Base-by-base conservation (phyloP, 192 early-diverging fungal genomes). In the Backusella westeae region DNA sequence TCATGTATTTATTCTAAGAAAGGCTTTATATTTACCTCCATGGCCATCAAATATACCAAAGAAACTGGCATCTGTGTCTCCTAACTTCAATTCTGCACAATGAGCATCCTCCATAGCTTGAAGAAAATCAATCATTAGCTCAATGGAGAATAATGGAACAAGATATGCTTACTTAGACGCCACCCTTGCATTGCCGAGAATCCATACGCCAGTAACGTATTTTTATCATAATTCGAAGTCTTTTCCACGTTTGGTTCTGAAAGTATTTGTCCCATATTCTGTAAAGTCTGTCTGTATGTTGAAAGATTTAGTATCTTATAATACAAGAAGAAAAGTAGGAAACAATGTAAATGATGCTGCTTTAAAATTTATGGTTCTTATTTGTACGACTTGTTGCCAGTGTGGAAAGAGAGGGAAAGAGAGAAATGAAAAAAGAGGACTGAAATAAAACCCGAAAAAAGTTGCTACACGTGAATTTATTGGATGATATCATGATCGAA, bases 21-120 rank as follows among this genome's bases (percentile, higher is more conserved):
- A 3, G 8, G 38, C 5, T 34, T n/a, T 41, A 39, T 39, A 76
- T 78, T 85, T 89, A 80, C 94, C 93, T 80, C 96, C 97, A 79
- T 99, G 97, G 5, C 97, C 97, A 81, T 99, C 97, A 83, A 92
- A 99, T 19, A 99, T 96, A n/a, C 91, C 95, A 89, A 98, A 99
- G 83, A 97, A 98, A 29, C 93, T 93, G 19, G 85, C 83, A 44
- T 90, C 86, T 49, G 87, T 87, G 26, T 87, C 89, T 34, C 86
- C 84, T 8, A 97, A 68, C 70, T 89, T 90, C 36, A 96, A 86
- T 56, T 96, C 65, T 56, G 95, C 94, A 21, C 95, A 92, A 86
- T 99, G 97, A 21, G 96, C 96, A 85, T 99, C 97, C 84, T 99
- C 97, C 97, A 99, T 99, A 59, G 93, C 94, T 92, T 49, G 4